Evolutionary conservation across 2,329 filamentous ascomycete species (phyloP).

Genomic region (Neofusicoccum ribis): DNA sequence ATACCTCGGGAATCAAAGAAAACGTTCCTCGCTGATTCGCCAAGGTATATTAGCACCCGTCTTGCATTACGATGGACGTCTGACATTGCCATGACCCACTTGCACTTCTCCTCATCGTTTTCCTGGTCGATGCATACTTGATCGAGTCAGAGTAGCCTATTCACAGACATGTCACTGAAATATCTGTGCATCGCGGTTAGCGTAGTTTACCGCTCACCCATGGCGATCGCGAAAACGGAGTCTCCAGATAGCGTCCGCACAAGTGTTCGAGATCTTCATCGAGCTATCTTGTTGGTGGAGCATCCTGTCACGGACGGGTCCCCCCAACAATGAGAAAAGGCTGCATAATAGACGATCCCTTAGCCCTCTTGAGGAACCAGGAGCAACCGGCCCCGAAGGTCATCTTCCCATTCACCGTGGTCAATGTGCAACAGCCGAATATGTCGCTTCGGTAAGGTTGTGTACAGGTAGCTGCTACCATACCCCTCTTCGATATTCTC

Average conservation of each 20-base stretch:
- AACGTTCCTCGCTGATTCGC: too few species aligned
- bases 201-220: neutral
- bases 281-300: neutral
- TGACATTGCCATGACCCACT: too few species aligned
- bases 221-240: neutral
- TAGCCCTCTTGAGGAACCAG: neutral
- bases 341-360: neutral
- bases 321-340: neutral
- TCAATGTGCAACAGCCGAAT: neutral
- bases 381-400: too few species aligned
- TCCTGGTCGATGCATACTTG: too few species aligned
- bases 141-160: neutral
- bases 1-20: too few species aligned
- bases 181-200: neutral
- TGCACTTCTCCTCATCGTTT: too few species aligned
- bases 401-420: neutral
- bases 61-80: neutral
- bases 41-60: too few species aligned
- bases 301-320: neutral
- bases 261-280: neutral
- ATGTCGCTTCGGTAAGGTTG: neutral
- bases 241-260: neutral
- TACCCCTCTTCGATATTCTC: neutral
- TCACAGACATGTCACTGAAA: neutral
- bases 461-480: neutral